A percentile compares a stretch with the other conserved stretches of the same genome.
These are phyloP conservation scores for Lecanicillium sp. DNA, from an alignment of 2,329 filamentous ascomycete species.

Conservation along the genomic window DNA sequence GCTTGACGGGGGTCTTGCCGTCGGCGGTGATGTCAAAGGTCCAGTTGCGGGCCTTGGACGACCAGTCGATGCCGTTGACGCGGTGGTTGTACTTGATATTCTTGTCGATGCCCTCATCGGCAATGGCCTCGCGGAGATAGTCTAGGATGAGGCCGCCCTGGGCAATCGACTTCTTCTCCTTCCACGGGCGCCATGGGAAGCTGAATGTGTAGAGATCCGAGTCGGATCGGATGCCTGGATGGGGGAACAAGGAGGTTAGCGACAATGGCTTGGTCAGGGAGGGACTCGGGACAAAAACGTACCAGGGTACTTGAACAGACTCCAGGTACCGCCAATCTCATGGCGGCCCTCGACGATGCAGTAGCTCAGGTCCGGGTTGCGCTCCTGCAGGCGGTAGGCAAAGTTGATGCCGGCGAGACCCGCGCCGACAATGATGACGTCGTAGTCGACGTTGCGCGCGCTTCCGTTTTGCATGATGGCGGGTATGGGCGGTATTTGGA, in stretches of 20 bases:
- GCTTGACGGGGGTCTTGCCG: constrained; percentile 17
- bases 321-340: constrained; percentile 69
- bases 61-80: constrained; percentile 46
- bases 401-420: constrained; percentile 71
- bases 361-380: constrained; percentile 49
- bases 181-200: constrained; percentile 67
- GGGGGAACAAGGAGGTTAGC: too few relatives aligned
- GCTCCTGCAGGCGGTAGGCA: constrained; percentile 58
- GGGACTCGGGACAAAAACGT: too few relatives aligned
- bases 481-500: too few relatives aligned
- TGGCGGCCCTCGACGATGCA: constrained; percentile 64
- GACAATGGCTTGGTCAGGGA: too few relatives aligned
- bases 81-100: constrained; percentile 46
- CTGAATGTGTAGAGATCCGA: constrained; percentile 55
- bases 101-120: constrained; percentile 42
- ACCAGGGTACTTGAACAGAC: constrained; percentile 71
- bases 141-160: constrained; percentile 42
- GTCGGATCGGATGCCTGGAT: constrained; percentile 58
- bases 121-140: constrained; percentile 46
- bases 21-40: constrained; percentile 25
- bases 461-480: too few relatives aligned
- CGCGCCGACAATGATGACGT: constrained; percentile 62
- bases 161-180: constrained; percentile 40
- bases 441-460: constrained; percentile 19
- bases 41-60: constrained; percentile 46